These are phyloP conservation scores for Neoboletus subvelutipes DNA, from an alignment of 768 basidiomycete genomes.

Conservation along the genomic window DNA sequence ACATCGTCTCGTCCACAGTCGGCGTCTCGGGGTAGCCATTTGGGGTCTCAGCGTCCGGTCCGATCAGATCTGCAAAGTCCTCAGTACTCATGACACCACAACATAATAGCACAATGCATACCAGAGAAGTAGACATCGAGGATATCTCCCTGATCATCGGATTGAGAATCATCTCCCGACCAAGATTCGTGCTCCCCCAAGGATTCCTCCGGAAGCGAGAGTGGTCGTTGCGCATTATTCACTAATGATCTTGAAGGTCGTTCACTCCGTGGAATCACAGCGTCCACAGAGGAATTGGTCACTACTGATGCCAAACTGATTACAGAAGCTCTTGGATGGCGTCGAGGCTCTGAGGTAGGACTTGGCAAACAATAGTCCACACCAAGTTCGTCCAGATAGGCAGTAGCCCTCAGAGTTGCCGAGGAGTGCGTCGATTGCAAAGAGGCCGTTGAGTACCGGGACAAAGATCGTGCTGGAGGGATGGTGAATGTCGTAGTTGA, in stretches of 20 bases:
- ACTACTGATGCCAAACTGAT: constrained; percentile 57
- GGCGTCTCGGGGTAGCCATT: constrained; percentile 24
- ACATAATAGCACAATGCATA: constrained; percentile 9
- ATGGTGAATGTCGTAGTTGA: background rate
- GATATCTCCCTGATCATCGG: constrained; percentile 35
- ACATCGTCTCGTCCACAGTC: constrained; percentile 8
- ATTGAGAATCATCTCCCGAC: constrained; percentile 26
- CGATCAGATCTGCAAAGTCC: constrained; percentile 23
- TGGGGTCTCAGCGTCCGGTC: constrained; percentile 12
- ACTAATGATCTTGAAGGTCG: constrained; percentile 14
- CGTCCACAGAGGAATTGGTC: constrained; percentile 59
- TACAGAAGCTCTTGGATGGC: constrained; percentile 40
- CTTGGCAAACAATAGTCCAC: constrained; percentile 29
- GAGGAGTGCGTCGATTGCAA: constrained; percentile 36
- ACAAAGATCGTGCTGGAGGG: constrained; percentile 16
- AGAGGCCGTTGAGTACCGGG: constrained; percentile 26
- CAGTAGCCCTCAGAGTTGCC: constrained; percentile 15
- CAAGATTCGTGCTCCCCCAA: constrained; percentile 20
- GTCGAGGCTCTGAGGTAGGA: constrained; percentile 19
- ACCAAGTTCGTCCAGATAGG: constrained; percentile 33
- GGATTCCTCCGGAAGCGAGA: constrained; percentile 18
- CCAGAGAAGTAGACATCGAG: constrained; percentile 45
- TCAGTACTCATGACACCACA: background rate
- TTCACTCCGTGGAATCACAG: constrained; percentile 45
- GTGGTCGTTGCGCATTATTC: constrained; percentile 12